These are phyloP conservation scores for Microbotryomycetes sp. DNA, from an alignment of 1,284 basidiomycete species.

Conservation along the genomic window DNA sequence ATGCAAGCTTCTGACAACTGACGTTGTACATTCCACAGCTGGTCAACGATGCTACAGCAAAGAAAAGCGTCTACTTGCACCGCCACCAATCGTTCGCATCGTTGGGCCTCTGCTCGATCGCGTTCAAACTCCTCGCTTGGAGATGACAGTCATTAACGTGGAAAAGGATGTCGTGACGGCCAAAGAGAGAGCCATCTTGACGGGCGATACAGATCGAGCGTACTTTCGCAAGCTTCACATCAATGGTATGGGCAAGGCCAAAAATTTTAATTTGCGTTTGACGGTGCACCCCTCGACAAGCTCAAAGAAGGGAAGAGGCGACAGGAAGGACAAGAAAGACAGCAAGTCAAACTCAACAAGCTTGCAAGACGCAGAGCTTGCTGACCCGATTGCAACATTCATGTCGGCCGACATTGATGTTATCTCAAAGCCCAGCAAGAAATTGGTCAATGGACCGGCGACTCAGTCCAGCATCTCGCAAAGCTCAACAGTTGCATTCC, in stretches of 20 bases:
- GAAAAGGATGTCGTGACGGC: constrained; percentile 53
- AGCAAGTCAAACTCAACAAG: constrained; percentile 15
- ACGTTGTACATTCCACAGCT: constrained; percentile 47
- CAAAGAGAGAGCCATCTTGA: constrained; percentile 49
- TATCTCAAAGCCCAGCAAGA: constrained; percentile 95
- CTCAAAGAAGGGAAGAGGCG: constrained; percentile 35
- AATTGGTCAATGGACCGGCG: constrained; percentile 91
- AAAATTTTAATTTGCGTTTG: constrained; percentile 77
- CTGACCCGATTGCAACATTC: constrained; percentile 57
- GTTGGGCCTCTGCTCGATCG: constrained; percentile 71
- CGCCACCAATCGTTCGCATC: constrained; percentile 79
- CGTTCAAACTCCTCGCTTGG: constrained; percentile 56
- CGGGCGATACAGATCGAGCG: constrained; percentile 50
- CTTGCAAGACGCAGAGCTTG: constrained; percentile 3
- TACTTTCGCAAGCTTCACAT: constrained; percentile 88
- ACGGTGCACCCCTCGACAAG: constrained; percentile 34
- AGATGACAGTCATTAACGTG: constrained; percentile 70
- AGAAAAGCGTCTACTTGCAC: constrained; percentile 84
- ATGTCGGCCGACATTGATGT: constrained; percentile 85
- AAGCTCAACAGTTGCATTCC: constrained; percentile 84
- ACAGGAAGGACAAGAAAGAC: constrained; percentile 58
- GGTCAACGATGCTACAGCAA: constrained; percentile 88
- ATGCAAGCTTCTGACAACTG: background rate
- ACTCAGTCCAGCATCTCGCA: constrained; percentile 84
- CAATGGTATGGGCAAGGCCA: constrained; percentile 77